These are phyloP conservation scores for Monosporozyma aerobia DNA, from an alignment of 805 yeast species.

Conservation along the genomic window DNA sequence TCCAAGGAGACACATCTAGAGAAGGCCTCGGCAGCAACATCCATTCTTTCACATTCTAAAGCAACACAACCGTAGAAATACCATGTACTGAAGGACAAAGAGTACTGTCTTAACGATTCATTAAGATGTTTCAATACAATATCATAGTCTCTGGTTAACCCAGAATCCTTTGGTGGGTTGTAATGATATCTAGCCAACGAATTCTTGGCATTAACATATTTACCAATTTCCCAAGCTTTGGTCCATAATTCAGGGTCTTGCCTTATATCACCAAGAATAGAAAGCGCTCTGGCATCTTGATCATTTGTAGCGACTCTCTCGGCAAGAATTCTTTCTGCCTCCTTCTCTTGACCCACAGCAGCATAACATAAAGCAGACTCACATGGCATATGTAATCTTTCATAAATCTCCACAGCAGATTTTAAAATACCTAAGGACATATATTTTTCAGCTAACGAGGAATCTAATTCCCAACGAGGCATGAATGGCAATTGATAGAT, in stretches of 20 bases:
- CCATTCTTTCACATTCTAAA: conserved; percentile 59
- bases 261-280: conserved; percentile 78
- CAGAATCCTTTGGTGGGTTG: conserved; percentile 50
- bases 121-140: conserved; percentile 57
- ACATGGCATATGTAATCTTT: conserved; percentile 60
- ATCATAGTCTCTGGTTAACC: conserved; percentile 41
- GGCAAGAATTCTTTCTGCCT: conserved; percentile 53
- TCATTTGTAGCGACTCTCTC: conserved; percentile 49
- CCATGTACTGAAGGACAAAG: conserved; percentile 76
- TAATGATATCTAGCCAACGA: conserved; percentile 69
- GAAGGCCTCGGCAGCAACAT: conserved; percentile 82
- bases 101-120: conserved; percentile 65
- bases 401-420: conserved; percentile 84
- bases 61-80: conserved; percentile 89
- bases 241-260: conserved; percentile 72
- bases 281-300: conserved; percentile 71
- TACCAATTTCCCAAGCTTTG: conserved; percentile 79
- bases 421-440: conserved; percentile 76
- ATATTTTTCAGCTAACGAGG: conserved; percentile 73
- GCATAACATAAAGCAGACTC: conserved; percentile 91
- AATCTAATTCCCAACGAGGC: conserved; percentile 82
- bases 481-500: conserved; percentile 66
- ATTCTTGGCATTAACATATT: conserved; percentile 76
- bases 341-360: conserved; percentile 62
- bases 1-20: conserved; percentile 83